Conservation (phyloP, 2,329 filamentous ascomycete genomes). For the Nemania abortiva region DNA sequence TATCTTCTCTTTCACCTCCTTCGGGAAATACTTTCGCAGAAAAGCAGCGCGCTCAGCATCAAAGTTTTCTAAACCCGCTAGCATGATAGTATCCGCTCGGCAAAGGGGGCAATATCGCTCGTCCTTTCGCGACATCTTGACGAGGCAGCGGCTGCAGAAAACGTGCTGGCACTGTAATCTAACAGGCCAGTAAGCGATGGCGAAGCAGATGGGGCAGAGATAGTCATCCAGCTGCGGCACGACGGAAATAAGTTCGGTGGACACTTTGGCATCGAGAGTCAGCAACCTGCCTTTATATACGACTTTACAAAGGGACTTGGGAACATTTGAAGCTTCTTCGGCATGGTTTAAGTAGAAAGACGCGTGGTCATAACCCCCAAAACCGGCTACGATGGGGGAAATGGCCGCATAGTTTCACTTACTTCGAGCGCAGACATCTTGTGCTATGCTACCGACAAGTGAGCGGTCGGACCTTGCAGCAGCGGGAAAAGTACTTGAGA, state of each 20-base stretch:
- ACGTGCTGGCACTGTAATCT: conserved; percentile 79
- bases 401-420: conserved; percentile 2
- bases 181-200: conserved; percentile 85
- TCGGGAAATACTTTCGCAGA: conserved; percentile 80
- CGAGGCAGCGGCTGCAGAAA: conserved; percentile 86
- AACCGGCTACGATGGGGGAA: not conserved
- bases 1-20: conserved; percentile 75
- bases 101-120: conserved; percentile 82
- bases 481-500: conserved; percentile 71
- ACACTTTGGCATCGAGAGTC: conserved; percentile 62
- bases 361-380: not conserved
- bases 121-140: conserved; percentile 79
- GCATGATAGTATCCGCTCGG: conserved; percentile 76
- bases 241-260: conserved; percentile 75
- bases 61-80: conserved; percentile 77
- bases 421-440: conserved; percentile 74
- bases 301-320: not conserved
- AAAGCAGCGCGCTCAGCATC: conserved; percentile 77
- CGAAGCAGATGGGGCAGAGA: conserved; percentile 82
- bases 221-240: conserved; percentile 90
- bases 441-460: conserved; percentile 76
- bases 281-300: conserved; percentile 12
- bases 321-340: not conserved
- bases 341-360: not conserved
- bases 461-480: conserved; percentile 70